phyloP scores from a whole-genome alignment of 2,329 filamentous ascomycete species.

The Claviceps africana region DNA sequence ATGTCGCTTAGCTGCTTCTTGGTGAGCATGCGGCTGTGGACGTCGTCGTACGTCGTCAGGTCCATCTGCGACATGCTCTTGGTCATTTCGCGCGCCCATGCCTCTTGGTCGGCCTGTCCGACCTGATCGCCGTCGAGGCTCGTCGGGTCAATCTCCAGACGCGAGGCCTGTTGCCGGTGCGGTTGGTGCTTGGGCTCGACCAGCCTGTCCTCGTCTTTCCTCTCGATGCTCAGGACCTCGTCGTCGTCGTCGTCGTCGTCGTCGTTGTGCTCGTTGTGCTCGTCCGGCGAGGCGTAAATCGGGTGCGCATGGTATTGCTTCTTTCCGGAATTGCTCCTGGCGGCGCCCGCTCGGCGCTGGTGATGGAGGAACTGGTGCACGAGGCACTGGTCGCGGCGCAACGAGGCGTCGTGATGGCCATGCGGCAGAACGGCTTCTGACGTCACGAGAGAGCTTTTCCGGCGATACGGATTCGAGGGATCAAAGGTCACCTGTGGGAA shows the following conservation, averaged over 20 bases:
- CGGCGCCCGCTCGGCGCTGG: constrained; percentile 28
- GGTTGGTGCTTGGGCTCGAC: constrained; percentile 11
- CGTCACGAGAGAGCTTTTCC: constrained; percentile 51
- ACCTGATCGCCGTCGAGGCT: constrained; percentile 26
- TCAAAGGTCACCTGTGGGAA: constrained; percentile 47
- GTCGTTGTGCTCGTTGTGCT: constrained; percentile 7
- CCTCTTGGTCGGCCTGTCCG: constrained; percentile 43
- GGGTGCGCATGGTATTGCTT: constrained; percentile 17
- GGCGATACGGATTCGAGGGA: constrained; percentile 42
- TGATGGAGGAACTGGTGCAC: constrained; percentile 51
- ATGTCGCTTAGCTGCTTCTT: constrained; percentile 94
- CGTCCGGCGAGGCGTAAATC: constrained; percentile 10
- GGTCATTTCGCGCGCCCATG: constrained; percentile 36
- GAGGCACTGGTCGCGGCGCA: constrained; percentile 40
- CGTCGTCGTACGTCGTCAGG: constrained; percentile 20
- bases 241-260: constrained; percentile 5
- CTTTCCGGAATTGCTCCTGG: constrained; percentile 14
- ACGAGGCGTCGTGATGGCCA: constrained; percentile 11
- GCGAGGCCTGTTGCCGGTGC: constrained; percentile 9
- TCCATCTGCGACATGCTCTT: constrained; percentile 28
- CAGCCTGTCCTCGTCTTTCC: constrained; percentile 9
- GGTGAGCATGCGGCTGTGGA: constrained; percentile 64
- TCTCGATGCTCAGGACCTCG: constrained; percentile 7
- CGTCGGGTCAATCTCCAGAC: constrained; percentile 23
- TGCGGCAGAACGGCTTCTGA: constrained; percentile 29